Conservation (phyloP, 768 basidiomycete species). For the Boletus sensibilis region DNA sequence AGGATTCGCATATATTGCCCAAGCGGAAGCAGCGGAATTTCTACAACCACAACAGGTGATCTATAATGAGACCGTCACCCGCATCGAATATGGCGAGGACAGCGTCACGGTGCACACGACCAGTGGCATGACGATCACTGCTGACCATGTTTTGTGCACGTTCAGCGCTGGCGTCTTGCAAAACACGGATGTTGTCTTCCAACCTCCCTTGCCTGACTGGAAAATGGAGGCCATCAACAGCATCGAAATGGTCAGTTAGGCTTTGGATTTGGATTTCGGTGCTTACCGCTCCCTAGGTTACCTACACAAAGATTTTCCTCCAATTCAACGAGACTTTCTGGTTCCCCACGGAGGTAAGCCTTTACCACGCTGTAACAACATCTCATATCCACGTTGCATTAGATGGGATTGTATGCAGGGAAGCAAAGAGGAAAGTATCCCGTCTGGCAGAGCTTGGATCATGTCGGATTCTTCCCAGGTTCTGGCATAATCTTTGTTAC, state of each 20-base stretch:
- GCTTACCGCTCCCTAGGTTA: constrained; percentile 35
- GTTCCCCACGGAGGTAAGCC: constrained; percentile 44
- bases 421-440: constrained; percentile 59
- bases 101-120: constrained; percentile 49
- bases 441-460: constrained; percentile 66
- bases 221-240: constrained; percentile 62
- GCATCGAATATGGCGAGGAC: constrained; percentile 45
- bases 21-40: constrained; percentile 56
- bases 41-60: constrained; percentile 44
- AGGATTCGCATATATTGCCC: constrained; percentile 58
- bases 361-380: background rate
- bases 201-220: constrained; percentile 55
- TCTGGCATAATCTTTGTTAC: constrained; percentile 46
- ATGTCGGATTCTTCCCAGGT: constrained; percentile 55
- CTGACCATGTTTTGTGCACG: constrained; percentile 60
- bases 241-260: constrained; percentile 51
- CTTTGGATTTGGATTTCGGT: background rate
- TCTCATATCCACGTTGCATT: background rate
- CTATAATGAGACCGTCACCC: constrained; percentile 50
- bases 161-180: constrained; percentile 72
- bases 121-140: constrained; percentile 42
- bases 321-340: constrained; percentile 63
- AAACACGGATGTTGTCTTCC: constrained; percentile 54
- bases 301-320: constrained; percentile 68
- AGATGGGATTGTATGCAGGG: constrained; percentile 55